Base-by-base conservation (phyloP, 768 basidiomycete genomes). In the Lactifluus piperatus region DNA sequence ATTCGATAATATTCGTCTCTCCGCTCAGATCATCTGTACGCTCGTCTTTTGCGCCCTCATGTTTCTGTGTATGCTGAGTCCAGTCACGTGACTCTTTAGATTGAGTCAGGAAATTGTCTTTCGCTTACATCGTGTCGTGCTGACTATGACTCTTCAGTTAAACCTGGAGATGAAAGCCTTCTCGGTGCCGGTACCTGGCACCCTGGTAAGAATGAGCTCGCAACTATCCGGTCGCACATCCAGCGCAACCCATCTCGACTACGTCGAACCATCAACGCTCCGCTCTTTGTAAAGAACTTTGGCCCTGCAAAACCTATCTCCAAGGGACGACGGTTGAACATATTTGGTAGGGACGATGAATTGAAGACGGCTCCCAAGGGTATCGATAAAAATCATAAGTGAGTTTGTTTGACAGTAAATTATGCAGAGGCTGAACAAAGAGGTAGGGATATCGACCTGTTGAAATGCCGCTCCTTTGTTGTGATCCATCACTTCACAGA, bases 361-460 rank as follows among this genome's bases (percentile, higher is more conserved):
- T 74, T 97, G 30, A 97, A 97, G 74, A 83, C 82, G 0, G 91
- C 93, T 5, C 94, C 94, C 1, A 97, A 97, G 68, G 94, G 93
- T 0, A 73, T 95, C 9, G 81, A 81, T 52, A 98, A 93, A 72
- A 79, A 78, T 30, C 93, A 97, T 69, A 76, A 77, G 88, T 90
- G 56, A 18, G 78, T 66, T 10, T 26, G 27, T 50, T 22, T 22
- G 27, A 20, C 20, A 37, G 4, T 0, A 20, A 18, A 13, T 22
- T 29, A 20, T 39, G 18, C 43, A n/a, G 53, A 37, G 44, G 20
- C 34, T 55, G 27, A 60, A 55, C 37, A 10, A 30, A 43, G 24
- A 16, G 18, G 24, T 60, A 89, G 86, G 70, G 92, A 97, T 68
- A 97, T 99, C 64, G 94, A 95, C 70, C 73, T 98, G 51, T 73